Percentiles rank a stretch among this genome's conserved stretches.
These are phyloP conservation scores for Curvularia verruculosa DNA, from an alignment of 2,329 filamentous ascomycete species.

Conservation along the genomic window DNA sequence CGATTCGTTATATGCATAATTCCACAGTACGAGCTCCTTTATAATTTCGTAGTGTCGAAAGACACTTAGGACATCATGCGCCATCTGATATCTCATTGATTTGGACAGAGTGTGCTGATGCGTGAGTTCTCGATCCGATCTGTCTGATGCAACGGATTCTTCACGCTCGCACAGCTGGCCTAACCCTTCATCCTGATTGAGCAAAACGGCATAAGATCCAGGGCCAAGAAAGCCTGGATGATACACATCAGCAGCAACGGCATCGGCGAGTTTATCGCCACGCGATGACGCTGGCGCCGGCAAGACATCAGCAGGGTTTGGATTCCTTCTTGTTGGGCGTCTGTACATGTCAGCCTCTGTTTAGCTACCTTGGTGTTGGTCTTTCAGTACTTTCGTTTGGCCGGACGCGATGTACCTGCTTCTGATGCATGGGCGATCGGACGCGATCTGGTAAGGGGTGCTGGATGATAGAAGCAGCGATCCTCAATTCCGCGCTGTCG, in stretches of 20 bases:
- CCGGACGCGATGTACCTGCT: slow-evolving; percentile 23
- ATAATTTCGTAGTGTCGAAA: slow-evolving; percentile 38
- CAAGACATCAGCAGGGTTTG: slow-evolving; percentile 14
- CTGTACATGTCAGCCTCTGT: slow-evolving; percentile 14
- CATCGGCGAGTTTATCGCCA: slow-evolving; percentile 38
- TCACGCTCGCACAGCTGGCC: slow-evolving; percentile 25
- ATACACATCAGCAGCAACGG: slow-evolving; percentile 41
- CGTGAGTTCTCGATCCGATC: slow-evolving; percentile 35
- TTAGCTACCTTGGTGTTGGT: neutral
- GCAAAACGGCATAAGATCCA: slow-evolving; percentile 40
- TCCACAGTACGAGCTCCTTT: slow-evolving; percentile 32
- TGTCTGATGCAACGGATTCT: slow-evolving; percentile 34
- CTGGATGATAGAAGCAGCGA: slow-evolving; percentile 45
- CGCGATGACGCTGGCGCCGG: slow-evolving; percentile 18
- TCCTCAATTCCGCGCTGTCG: slow-evolving; percentile 42
- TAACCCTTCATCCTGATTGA: slow-evolving; percentile 36
- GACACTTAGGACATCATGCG: slow-evolving; percentile 33
- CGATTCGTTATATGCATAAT: slow-evolving; percentile 37
- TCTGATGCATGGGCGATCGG: slow-evolving; percentile 19
- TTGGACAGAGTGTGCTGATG: slow-evolving; percentile 42
- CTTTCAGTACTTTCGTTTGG: slow-evolving; percentile 39
- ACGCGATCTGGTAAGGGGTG: slow-evolving; percentile 42
- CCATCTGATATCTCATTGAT: slow-evolving; percentile 40
- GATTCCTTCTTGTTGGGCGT: slow-evolving; percentile 25
- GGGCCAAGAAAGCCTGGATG: slow-evolving; percentile 44